Evolutionary conservation across 2,329 filamentous ascomycete genomes (phyloP).

Genomic region (Blumeria graminis): DNA sequence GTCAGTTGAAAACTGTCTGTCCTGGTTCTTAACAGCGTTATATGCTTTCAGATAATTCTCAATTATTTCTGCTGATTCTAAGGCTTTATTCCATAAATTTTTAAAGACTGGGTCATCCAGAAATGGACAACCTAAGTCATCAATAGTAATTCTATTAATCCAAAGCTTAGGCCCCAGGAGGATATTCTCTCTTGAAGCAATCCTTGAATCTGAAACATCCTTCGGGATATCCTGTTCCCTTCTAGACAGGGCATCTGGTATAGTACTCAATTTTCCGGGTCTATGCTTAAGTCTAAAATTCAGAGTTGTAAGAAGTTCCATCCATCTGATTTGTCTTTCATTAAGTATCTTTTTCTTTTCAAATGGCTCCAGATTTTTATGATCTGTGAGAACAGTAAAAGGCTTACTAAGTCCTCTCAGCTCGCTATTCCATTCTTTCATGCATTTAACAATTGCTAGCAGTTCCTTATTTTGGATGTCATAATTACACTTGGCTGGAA

Average conservation of each 20-base stretch:
- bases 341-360: too few relatives aligned
- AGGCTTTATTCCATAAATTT: background rate
- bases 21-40: background rate
- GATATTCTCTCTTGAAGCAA: background rate
- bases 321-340: too few relatives aligned
- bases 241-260: background rate
- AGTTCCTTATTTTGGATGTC: too few relatives aligned
- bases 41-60: background rate
- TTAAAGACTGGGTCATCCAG: background rate
- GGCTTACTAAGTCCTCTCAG: too few relatives aligned
- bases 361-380: too few relatives aligned
- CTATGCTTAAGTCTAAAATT: too few relatives aligned
- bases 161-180: background rate
- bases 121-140: background rate
- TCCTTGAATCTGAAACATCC: background rate
- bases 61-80: background rate
- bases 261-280: background rate
- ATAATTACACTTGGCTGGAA: too few relatives aligned
- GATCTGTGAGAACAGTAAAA: too few relatives aligned
- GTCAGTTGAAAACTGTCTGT: background rate
- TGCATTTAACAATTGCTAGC: too few relatives aligned
- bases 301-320: too few relatives aligned
- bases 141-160: background rate
- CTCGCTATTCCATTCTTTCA: too few relatives aligned
- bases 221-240: background rate